Base-by-base conservation (phyloP, 1,284 basidiomycete genomes). In the Prillingera fragicola region DNA sequence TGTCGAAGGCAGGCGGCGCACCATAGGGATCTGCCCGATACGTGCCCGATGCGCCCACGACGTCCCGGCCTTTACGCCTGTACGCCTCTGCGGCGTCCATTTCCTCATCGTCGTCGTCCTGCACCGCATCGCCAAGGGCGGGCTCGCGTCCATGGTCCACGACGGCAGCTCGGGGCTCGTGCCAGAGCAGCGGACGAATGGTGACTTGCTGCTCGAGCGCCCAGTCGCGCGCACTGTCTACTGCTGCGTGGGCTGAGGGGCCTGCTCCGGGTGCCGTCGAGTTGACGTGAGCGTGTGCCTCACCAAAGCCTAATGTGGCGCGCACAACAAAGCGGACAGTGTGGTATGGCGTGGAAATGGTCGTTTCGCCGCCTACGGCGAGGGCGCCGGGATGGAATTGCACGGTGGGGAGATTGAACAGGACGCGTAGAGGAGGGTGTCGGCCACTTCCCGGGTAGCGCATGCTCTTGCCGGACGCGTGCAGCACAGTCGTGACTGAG, bases 381-480 rank as follows among this genome's bases (percentile, higher is more conserved):
- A 40, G 31, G 25, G 37, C 12, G 3, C 52, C 52, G 4, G 52
- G 47, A 15, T 57, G 56, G 15, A 57, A 36, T 21, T 56, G 57
- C 5, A 56, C 49, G 2, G 62, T 64, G 1, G 67, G 68, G 10
- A 72, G 41, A 18, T 66, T 64, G 45, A 72, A 72, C 3, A 72
- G 53, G 0, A 72, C 45, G 12, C 70, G 57, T 2, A 70, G 56
- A 14, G 69, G 67, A 1, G 67, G 63, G 25, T 59, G 54, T 9
- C 45, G 41, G 10, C 44, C 38, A 3, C 51, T 22, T 6, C 67
- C 65, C 3, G 70, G 69, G 34, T 66, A 72, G 18, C 70, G 60
- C 10, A 70, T 56, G 7, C 63, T 65, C 50, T 72, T 72, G 31
- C 70, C 70, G 1, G 65, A 65, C 0, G 59, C 41, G 50, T 68